Evolutionary conservation across 1,284 basidiomycete genomes (phyloP).

Genomic region (Puccinia hordei): DNA sequence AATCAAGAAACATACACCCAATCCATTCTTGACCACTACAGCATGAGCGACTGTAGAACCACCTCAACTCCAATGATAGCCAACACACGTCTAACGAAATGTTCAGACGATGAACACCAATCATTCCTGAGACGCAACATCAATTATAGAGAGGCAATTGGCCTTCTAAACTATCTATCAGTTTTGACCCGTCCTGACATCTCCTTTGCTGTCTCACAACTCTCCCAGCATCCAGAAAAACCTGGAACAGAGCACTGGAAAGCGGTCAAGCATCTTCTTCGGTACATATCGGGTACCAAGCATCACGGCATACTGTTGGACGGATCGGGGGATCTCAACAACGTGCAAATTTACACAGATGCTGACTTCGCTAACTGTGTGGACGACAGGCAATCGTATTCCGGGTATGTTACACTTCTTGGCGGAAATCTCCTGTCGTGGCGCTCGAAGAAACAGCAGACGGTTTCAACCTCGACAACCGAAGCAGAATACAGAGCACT

Average conservation of each 20-base stretch:
- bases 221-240: too few species aligned
- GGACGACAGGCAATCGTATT: too few species aligned
- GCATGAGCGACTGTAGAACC: background rate
- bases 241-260: background rate
- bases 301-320: background rate
- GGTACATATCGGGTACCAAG: background rate
- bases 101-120: background rate
- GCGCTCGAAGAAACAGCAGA: too few species aligned
- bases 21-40: background rate
- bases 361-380: too few species aligned
- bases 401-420: too few species aligned
- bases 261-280: background rate
- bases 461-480: too few species aligned
- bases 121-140: background rate
- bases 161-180: conserved; percentile 19
- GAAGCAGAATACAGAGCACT: too few species aligned
- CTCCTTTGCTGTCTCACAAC: too few species aligned
- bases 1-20: background rate
- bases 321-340: background rate
- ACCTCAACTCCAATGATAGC: background rate
- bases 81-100: too few species aligned
- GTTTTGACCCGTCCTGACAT: too few species aligned
- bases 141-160: conserved; percentile 15
- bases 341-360: background rate
- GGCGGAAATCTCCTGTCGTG: too few species aligned